These are phyloP conservation scores for Oryza coarctata DNA, from an alignment of 176 grass and related monocot species.

Conservation along the genomic window DNA sequence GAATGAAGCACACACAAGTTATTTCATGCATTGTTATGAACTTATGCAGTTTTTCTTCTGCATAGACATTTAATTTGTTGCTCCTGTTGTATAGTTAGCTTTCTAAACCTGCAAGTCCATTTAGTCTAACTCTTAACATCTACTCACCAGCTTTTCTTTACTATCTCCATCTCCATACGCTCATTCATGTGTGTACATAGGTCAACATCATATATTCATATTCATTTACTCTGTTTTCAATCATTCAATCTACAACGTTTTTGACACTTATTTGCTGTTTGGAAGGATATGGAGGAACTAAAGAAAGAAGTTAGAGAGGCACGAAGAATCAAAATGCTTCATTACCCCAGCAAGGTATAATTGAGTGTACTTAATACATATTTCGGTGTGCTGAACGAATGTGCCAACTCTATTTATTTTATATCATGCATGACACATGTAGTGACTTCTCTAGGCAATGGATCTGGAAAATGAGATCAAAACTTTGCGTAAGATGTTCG, in stretches of 20 bases:
- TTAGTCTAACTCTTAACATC: conserved; percentile 2
- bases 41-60: not conserved
- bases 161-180: not conserved
- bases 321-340: conserved; percentile 93
- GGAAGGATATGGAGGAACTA: conserved; percentile 67
- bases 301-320: conserved; percentile 82
- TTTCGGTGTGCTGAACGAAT: not conserved
- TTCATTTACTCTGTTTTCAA: not conserved
- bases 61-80: conserved; percentile 11
- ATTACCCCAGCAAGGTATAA: conserved; percentile 78
- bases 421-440: conserved; percentile 4
- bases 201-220: not conserved
- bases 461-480: conserved; percentile 84
- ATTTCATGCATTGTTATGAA: not conserved
- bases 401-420: not conserved
- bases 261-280: conserved; percentile 29
- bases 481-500: conserved; percentile 55
- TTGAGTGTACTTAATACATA: conserved; percentile 2
- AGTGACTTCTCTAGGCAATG: conserved; percentile 62
- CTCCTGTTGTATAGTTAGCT: not conserved
- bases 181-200: conserved; percentile 8
- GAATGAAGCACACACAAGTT: not conserved
- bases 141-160: not conserved
- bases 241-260: not conserved
- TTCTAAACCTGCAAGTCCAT: conserved; percentile 4